Evolutionary conservation across 176 grass and related monocot species (phyloP).

Genomic region (Hordeum marinum): DNA sequence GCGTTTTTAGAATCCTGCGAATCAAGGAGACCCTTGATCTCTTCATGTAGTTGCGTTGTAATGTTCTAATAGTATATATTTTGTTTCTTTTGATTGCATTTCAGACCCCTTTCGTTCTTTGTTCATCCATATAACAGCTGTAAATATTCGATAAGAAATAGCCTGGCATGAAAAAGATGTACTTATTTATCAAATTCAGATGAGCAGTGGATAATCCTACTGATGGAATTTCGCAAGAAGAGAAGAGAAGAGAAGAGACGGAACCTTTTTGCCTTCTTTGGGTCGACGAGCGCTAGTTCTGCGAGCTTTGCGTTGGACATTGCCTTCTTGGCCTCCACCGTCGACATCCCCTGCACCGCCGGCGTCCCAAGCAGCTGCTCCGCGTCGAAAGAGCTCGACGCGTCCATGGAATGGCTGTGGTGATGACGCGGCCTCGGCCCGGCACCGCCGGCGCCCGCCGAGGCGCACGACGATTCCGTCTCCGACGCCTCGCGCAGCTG

Average conservation of each 20-base stretch:
- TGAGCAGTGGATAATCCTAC: background rate
- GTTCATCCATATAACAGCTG: background rate
- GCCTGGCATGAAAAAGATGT: background rate
- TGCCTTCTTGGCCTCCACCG: constrained; percentile 54
- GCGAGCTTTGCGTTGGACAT: constrained; percentile 64
- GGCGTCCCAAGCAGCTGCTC: constrained; percentile 45
- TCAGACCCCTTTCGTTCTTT: background rate
- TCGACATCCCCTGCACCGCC: constrained; percentile 37
- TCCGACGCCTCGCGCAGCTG: constrained; percentile 33
- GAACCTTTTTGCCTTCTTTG: constrained; percentile 83
- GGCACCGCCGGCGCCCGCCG: background rate
- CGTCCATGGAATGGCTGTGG: constrained; percentile 75
- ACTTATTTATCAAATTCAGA: background rate
- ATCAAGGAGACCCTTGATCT: too few species aligned
- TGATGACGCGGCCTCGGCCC: constrained; percentile 45
- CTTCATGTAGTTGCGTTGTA: background rate
- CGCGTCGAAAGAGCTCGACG: constrained; percentile 34
- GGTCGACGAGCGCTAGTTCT: constrained; percentile 71
- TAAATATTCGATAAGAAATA: background rate
- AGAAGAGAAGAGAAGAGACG: background rate
- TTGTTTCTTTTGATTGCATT: background rate
- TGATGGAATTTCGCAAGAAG: background rate
- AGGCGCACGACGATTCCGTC: constrained; percentile 25
- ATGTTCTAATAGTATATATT: background rate
- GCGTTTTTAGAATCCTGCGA: too few species aligned